Percentiles rank a stretch among this genome's conserved stretches.
Conservation (phyloP, 2,329 filamentous ascomycete genomes). For the Colletotrichum filicis region DNA sequence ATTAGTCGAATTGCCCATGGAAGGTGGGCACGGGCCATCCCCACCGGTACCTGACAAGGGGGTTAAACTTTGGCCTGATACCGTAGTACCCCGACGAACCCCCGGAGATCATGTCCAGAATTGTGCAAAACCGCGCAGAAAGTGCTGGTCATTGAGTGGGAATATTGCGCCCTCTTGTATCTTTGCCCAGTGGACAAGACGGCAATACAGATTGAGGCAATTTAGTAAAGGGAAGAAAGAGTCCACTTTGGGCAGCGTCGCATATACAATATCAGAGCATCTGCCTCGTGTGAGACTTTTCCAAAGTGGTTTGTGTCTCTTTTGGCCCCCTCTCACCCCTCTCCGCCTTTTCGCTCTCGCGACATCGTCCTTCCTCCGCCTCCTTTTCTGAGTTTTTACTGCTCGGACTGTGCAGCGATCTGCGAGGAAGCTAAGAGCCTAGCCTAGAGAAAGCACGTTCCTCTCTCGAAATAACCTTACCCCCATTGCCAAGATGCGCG, state of each 20-base stretch:
- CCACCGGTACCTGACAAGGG: too few relatives aligned
- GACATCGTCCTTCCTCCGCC: not conserved
- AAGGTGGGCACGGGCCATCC: too few relatives aligned
- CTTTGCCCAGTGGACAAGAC: too few relatives aligned
- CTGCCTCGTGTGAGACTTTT: not conserved
- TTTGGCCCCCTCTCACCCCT: not conserved
- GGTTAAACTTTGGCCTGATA: too few relatives aligned
- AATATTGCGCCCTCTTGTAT: not conserved
- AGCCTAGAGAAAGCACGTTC: not conserved
- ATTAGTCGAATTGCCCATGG: too few relatives aligned
- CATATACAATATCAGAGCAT: conserved; percentile 17
- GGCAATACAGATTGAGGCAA: not conserved
- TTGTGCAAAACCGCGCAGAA: conserved; percentile 7
- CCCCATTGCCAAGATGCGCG: conserved; percentile 22
- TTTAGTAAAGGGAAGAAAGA: not conserved
- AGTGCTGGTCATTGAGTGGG: not conserved
- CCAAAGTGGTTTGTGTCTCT: not conserved
- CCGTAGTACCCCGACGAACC: not conserved
- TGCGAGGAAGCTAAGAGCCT: not conserved
- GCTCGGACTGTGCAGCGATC: not conserved
- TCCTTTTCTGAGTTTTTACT: not conserved
- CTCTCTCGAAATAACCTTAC: not conserved
- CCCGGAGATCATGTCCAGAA: conserved; percentile 8
- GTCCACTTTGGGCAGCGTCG: conserved; percentile 12
- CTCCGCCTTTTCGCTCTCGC: not conserved